Percentiles rank a stretch among this genome's conserved stretches.
phyloP scores from a whole-genome alignment of 2,329 filamentous ascomycete genomes.

The Teratosphaeria zuluensis region DNA sequence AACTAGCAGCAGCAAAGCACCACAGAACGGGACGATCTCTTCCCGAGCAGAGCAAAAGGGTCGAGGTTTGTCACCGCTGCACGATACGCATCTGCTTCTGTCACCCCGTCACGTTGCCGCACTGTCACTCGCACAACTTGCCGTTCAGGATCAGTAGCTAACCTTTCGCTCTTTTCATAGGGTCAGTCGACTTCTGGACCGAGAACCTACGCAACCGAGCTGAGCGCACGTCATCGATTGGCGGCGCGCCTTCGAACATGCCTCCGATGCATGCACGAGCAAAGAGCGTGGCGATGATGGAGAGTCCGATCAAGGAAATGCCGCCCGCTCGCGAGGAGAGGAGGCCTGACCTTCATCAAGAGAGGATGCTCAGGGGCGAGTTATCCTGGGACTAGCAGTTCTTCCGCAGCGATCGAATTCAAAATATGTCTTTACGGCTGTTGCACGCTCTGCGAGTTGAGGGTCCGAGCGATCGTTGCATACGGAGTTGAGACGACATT shows the following conservation, averaged over 20 bases:
- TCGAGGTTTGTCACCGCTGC: constrained; percentile 46
- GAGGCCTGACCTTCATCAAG: constrained; percentile 80
- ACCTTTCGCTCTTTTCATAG: constrained; percentile 41
- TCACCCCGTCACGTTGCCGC: constrained; percentile 3
- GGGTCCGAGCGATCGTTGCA: not conserved
- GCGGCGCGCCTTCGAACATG: constrained; percentile 20
- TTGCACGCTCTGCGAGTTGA: not conserved
- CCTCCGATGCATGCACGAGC: constrained; percentile 48
- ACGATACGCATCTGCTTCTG: constrained; percentile 4
- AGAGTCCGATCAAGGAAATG: constrained; percentile 39
- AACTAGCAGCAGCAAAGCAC: constrained; percentile 6
- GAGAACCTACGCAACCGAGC: constrained; percentile 89
- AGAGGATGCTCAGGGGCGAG: constrained; percentile 92
- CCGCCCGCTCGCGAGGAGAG: constrained; percentile 48
- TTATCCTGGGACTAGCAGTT: not conserved
- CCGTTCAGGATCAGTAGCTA: constrained; percentile 33
- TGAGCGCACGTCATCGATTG: constrained; percentile 55
- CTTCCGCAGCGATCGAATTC: not conserved
- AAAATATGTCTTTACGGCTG: not conserved
- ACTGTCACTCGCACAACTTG: constrained; percentile 20
- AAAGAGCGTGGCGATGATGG: constrained; percentile 57
- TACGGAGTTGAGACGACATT: not conserved
- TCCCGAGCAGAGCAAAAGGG: constrained; percentile 42
- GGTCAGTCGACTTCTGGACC: constrained; percentile 87
- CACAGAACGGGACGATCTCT: constrained; percentile 32